phyloP scores from a whole-genome alignment of 2,329 filamentous ascomycete species.

The Cytospora leucostoma region DNA sequence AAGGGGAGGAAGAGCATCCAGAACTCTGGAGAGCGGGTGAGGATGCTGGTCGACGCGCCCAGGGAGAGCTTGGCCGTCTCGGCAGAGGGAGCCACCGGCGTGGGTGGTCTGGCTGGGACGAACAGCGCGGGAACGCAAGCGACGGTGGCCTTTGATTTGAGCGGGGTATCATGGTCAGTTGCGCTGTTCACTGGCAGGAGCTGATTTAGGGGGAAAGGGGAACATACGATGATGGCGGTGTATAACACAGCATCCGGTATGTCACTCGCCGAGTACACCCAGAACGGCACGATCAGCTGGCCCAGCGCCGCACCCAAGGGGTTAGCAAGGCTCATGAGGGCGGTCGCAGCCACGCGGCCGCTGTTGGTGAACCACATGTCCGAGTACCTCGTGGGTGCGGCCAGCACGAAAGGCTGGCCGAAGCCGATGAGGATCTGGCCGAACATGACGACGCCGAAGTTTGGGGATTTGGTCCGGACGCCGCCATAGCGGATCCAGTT shows the following conservation, averaged over 20 bases:
- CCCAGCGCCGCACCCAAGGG: slow-evolving; percentile 87
- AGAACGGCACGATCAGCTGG: slow-evolving; percentile 81
- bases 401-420: slow-evolving; percentile 88
- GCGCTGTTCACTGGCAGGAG: background rate
- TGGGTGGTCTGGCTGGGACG: slow-evolving; percentile 74
- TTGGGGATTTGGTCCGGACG: slow-evolving; percentile 55
- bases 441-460: slow-evolving; percentile 79
- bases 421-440: slow-evolving; percentile 89
- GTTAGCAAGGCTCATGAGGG: slow-evolving; percentile 81
- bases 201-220: background rate
- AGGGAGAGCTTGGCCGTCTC: slow-evolving; percentile 58
- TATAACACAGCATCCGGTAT: slow-evolving; percentile 84
- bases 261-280: slow-evolving; percentile 62
- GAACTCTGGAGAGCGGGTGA: slow-evolving; percentile 67
- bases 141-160: slow-evolving; percentile 53
- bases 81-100: slow-evolving; percentile 71
- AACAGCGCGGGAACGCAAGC: slow-evolving; percentile 77
- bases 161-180: slow-evolving; percentile 17
- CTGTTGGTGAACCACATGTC: slow-evolving; percentile 90
- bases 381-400: slow-evolving; percentile 86
- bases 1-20: slow-evolving; percentile 84
- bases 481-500: slow-evolving; percentile 92
- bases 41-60: slow-evolving; percentile 51
- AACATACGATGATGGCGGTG: slow-evolving; percentile 74
- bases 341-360: slow-evolving; percentile 85